Base-by-base conservation (phyloP, 2,329 filamentous ascomycete species). In the Fusarium poae region DNA sequence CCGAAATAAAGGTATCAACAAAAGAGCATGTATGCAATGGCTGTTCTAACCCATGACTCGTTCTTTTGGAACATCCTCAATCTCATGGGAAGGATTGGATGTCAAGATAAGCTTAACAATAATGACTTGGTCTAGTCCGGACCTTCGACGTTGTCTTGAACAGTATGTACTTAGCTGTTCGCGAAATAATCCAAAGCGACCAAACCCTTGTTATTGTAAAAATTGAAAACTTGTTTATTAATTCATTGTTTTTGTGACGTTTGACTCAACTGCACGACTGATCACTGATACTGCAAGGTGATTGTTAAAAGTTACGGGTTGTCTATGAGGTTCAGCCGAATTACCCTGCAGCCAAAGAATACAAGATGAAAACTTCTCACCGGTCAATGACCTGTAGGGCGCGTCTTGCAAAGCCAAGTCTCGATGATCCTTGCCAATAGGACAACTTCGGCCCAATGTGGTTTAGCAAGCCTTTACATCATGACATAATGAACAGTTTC, bases 81-180 rank as follows among this genome's bases (percentile, higher is more conserved):
- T 11, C 15, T 23, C 1, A 10, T 10, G 21, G 1, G 0, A 23
- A 18, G 21, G 3, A 7, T 7, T 25, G 0, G 18, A 6, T 0
- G 15, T 25, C 21, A 11, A 25, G 25, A 25, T 43, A 43, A 43
- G 40, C 15, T 42, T 25, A 25, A 12, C 12, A 0, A 18, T 2
- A 6, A 3, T 18, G 40, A 21, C 15, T 25, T 25, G 40, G 40
- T 25, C 16, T 25, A 11, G 5, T 12, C 40, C 21, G 40, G 18
- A 12, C 1, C 0, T 12, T 16, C 4, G 1, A 23, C 23, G 12
- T 7, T 0, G 9, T 2, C n/a, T 12, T 5, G 3, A 5, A 35
- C 10, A 20, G 12, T 20, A 5, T 5, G 18, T 12, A 20, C 7
- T 8, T n/a, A 15, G 15, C 15, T 18, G 3, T 37, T 6, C 5